Conservation (phyloP, 2,329 filamentous ascomycete species). For the Celoporthe dispersa region DNA sequence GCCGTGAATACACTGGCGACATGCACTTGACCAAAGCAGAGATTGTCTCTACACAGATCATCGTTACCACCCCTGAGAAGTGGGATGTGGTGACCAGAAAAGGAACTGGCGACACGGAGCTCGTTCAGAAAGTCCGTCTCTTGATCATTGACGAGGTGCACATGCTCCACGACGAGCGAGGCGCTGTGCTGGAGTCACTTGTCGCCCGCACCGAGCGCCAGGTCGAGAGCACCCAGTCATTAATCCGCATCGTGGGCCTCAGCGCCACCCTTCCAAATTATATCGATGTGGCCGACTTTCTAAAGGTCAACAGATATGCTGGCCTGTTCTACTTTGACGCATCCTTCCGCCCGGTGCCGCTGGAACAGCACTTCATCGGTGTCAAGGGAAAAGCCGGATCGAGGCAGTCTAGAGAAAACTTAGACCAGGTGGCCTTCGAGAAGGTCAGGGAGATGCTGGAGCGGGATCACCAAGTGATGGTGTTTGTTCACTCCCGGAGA, state of each 20-base stretch:
- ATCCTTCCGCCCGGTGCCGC: constrained; percentile 92
- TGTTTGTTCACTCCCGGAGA: constrained; percentile 96
- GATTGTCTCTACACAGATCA: constrained; percentile 94
- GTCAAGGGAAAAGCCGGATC: constrained; percentile 88
- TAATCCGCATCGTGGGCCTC: constrained; percentile 94
- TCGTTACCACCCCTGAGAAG: constrained; percentile 98
- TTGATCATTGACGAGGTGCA: constrained; percentile 99
- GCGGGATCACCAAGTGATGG: constrained; percentile 95
- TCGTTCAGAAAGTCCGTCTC: constrained; percentile 94
- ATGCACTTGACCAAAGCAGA: constrained; percentile 99
- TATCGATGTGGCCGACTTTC: constrained; percentile 92
- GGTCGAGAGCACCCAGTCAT: constrained; percentile 95
- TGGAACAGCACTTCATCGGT: constrained; percentile 97
- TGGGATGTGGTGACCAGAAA: constrained; percentile 99
- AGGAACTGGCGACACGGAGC: constrained; percentile 93
- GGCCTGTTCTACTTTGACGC: constrained; percentile 97
- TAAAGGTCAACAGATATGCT: constrained; percentile 91
- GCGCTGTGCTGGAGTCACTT: constrained; percentile 92
- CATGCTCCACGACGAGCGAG: constrained; percentile 98
- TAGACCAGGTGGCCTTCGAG: constrained; percentile 86
- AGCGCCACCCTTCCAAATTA: constrained; percentile 97
- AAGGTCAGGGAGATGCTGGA: constrained; percentile 95
- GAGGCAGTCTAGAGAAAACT: constrained; percentile 82
- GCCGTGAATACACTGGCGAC: constrained; percentile 93
- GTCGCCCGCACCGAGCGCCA: constrained; percentile 94